These are phyloP conservation scores for Backusella tarrabulga DNA, from an alignment of 192 early-diverging fungal species.

Conservation along the genomic window DNA sequence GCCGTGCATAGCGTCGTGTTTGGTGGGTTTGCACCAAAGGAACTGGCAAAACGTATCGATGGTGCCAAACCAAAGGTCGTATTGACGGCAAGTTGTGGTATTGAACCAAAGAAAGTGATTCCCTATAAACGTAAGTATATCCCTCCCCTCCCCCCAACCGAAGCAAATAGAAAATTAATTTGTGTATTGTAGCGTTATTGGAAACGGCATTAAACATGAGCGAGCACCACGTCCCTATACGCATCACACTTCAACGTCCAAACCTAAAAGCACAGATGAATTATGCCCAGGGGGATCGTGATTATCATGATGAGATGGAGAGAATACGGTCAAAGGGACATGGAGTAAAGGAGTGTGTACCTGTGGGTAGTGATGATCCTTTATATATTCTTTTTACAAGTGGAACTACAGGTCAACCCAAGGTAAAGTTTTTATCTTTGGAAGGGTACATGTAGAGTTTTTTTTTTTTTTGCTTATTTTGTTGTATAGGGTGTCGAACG, in stretches of 20 bases:
- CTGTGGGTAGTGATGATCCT: constrained; percentile 66
- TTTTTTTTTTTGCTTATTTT: not conserved
- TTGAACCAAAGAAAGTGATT: constrained; percentile 73
- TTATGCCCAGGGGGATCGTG: constrained; percentile 50
- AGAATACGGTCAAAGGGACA: constrained; percentile 34
- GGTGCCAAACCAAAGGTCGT: constrained; percentile 76
- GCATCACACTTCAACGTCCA: constrained; percentile 68
- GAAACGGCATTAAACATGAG: constrained; percentile 64
- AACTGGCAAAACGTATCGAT: constrained; percentile 80
- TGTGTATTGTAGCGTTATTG: constrained; percentile 49
- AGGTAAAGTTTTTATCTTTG: constrained; percentile 41
- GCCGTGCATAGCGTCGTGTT: constrained; percentile 82
- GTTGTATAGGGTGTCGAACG: constrained; percentile 47
- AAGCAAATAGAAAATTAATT: too few relatives aligned
- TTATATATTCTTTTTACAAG: constrained; percentile 83
- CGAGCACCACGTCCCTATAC: constrained; percentile 44
- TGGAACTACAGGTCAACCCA: constrained; percentile 78
- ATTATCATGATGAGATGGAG: constrained; percentile 52
- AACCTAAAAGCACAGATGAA: constrained; percentile 50
- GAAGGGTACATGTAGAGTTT: not conserved
- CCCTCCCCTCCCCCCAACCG: too few relatives aligned
- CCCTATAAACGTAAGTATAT: constrained; percentile 61
- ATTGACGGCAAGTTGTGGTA: constrained; percentile 74
- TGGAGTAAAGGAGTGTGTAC: constrained; percentile 49
- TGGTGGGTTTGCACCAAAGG: constrained; percentile 75